A percentile compares a stretch with the other conserved stretches of the same genome.
These are phyloP conservation scores for Rhamnella rubrinervis DNA, from an alignment of 331 rosid genomes.

Conservation along the genomic window DNA sequence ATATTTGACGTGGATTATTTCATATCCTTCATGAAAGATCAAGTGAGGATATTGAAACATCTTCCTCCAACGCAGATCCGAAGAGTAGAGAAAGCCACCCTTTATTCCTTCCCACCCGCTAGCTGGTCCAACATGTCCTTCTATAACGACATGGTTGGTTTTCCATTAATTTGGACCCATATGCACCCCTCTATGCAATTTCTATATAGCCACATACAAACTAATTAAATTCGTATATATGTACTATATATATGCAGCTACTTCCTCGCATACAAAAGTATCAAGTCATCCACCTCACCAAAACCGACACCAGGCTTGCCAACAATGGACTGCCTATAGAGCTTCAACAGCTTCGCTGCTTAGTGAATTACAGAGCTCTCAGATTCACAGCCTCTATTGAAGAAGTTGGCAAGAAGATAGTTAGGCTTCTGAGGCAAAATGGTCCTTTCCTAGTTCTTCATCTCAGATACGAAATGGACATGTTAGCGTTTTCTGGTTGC, in stretches of 20 bases:
- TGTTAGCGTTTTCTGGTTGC: constrained; percentile 34
- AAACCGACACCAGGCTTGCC: constrained; percentile 26
- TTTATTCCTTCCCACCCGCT: constrained; percentile 22
- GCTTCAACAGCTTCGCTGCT: constrained; percentile 28
- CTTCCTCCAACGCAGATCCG: constrained; percentile 3
- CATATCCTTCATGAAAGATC: constrained; percentile 19
- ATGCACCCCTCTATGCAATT: too few relatives aligned
- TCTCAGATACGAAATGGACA: constrained; percentile 36
- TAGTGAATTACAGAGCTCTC: constrained; percentile 23
- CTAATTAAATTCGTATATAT: too few relatives aligned
- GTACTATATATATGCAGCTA: not conserved
- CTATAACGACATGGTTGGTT: constrained; percentile 13
- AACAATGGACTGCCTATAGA: constrained; percentile 27
- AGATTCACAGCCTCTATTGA: constrained; percentile 26
- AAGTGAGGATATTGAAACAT: constrained; percentile 24
- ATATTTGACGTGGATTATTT: constrained; percentile 31
- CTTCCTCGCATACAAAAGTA: constrained; percentile 17
- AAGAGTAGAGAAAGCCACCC: not conserved
- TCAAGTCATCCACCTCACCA: constrained; percentile 21
- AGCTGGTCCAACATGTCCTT: constrained; percentile 27
- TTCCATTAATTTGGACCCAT: not conserved
- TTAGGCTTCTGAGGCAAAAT: constrained; percentile 20
- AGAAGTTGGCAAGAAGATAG: constrained; percentile 28
- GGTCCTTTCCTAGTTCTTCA: constrained; percentile 34
- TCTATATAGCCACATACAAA: too few relatives aligned